Evolutionary conservation across 2,329 filamentous ascomycete genomes (phyloP).

Genomic region (Aphanocladium album): DNA sequence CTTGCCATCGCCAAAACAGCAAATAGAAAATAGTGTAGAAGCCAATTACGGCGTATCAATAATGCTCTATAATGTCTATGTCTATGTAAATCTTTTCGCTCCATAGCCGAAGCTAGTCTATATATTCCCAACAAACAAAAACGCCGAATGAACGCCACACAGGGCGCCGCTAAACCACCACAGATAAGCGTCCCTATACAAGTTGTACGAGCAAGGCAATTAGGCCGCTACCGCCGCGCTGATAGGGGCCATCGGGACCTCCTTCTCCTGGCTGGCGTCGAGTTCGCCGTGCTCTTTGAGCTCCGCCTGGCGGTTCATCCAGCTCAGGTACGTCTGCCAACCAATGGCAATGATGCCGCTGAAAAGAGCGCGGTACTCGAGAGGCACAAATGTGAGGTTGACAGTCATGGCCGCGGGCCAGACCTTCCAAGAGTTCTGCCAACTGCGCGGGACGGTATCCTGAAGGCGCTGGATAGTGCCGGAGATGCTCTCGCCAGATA

Average conservation of each 20-base stretch:
- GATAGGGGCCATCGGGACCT: background rate
- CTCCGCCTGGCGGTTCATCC: slow-evolving; percentile 71
- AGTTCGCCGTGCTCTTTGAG: slow-evolving; percentile 19
- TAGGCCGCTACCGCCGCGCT: background rate
- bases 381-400: slow-evolving; percentile 75
- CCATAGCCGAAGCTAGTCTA: too few relatives aligned
- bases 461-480: slow-evolving; percentile 67
- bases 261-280: background rate
- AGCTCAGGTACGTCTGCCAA: slow-evolving; percentile 89
- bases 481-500: slow-evolving; percentile 60
- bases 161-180: too few relatives aligned
- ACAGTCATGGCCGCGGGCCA: slow-evolving; percentile 87
- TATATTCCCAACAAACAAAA: too few relatives aligned
- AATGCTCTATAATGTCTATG: too few relatives aligned
- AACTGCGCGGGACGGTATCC: slow-evolving; percentile 70
- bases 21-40: too few relatives aligned
- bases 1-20: too few relatives aligned
- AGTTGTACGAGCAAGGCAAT: too few relatives aligned
- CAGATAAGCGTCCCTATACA: too few relatives aligned
- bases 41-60: too few relatives aligned
- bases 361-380: slow-evolving; percentile 77
- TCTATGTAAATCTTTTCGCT: too few relatives aligned
- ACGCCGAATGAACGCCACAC: too few relatives aligned
- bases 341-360: slow-evolving; percentile 74
- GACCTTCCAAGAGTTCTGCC: slow-evolving; percentile 75